Evolutionary conservation across 495 filamentous ascomycete species (phyloP).

Genomic region (Evansstolkia leycettana): DNA sequence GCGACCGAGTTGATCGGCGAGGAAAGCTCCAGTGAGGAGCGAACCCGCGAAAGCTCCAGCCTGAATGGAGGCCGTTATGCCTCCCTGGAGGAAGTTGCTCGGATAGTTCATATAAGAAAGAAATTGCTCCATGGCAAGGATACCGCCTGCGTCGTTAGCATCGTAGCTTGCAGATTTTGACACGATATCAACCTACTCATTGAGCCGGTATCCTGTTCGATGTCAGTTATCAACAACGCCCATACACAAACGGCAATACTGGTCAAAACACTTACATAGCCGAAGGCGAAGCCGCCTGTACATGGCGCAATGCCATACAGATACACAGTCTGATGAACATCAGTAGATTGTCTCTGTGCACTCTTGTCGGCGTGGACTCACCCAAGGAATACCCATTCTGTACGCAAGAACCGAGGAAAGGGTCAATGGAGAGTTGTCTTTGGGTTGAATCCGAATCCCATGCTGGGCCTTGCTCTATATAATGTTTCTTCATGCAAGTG

Average conservation of each 20-base stretch:
- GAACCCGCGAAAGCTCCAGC: slow-evolving; percentile 11
- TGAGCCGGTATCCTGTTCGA: slow-evolving; percentile 11
- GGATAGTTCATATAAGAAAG: slow-evolving; percentile 13
- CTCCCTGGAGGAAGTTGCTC: slow-evolving; percentile 13
- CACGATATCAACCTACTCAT: no score
- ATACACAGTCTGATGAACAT: slow-evolving; percentile 11
- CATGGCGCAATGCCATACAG: slow-evolving; percentile 21
- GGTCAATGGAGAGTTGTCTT: no score
- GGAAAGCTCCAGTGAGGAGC: slow-evolving; percentile 10
- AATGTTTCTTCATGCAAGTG: no score
- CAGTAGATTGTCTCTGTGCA: background rate
- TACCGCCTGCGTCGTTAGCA: no score
- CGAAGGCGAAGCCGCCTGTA: slow-evolving; percentile 18
- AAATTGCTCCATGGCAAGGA: slow-evolving; percentile 13
- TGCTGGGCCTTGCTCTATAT: no score
- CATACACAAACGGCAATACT: background rate
- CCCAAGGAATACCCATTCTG: background rate
- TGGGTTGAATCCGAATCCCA: no score
- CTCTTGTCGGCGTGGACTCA: background rate
- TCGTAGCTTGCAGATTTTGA: no score
- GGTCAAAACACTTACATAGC: slow-evolving; percentile 13
- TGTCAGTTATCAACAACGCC: background rate
- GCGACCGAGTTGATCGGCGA: slow-evolving; percentile 11
- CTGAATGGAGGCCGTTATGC: slow-evolving; percentile 10
- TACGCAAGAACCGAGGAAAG: no score